Evolutionary conservation across 148 eudicot genomes (phyloP).

Genomic region (Chenopodium album): DNA sequence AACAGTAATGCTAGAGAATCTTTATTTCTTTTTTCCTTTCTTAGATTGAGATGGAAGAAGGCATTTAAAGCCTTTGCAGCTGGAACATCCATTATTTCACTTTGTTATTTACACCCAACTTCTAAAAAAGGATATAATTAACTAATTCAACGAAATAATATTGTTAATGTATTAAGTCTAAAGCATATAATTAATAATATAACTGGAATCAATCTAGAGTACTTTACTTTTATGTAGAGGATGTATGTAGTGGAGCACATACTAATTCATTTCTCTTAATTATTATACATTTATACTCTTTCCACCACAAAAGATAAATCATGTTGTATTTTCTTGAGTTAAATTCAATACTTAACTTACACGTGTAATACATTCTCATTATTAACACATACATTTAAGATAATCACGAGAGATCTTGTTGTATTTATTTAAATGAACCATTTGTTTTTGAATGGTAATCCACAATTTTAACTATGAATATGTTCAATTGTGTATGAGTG

Average conservation of each 20-base stretch:
- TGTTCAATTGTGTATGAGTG: too few relatives aligned
- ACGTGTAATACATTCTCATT: too few relatives aligned
- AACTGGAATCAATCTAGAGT: not conserved
- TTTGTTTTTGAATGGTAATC: too few relatives aligned
- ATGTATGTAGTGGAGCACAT: not conserved
- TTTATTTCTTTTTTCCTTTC: not conserved
- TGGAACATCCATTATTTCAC: not conserved
- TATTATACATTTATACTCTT: too few relatives aligned
- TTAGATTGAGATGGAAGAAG: not conserved
- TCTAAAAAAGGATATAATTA: slow-evolving; percentile 3
- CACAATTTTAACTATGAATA: too few relatives aligned
- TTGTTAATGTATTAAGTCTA: not conserved
- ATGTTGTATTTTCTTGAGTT: too few relatives aligned
- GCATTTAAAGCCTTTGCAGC: slow-evolving; percentile 11
- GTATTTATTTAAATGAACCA: too few relatives aligned
- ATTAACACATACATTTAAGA: too few relatives aligned
- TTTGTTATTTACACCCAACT: slow-evolving; percentile 11
- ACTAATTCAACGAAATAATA: slow-evolving; percentile 6
- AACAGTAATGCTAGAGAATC: not conserved
- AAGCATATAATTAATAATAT: not conserved
- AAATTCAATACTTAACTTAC: too few relatives aligned
- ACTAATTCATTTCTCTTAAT: too few relatives aligned
- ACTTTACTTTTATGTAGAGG: not conserved
- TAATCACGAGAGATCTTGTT: too few relatives aligned
- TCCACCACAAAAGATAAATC: too few relatives aligned